These are phyloP conservation scores for Suillus clintonianus DNA, from an alignment of 768 basidiomycete genomes.

Conservation along the genomic window DNA sequence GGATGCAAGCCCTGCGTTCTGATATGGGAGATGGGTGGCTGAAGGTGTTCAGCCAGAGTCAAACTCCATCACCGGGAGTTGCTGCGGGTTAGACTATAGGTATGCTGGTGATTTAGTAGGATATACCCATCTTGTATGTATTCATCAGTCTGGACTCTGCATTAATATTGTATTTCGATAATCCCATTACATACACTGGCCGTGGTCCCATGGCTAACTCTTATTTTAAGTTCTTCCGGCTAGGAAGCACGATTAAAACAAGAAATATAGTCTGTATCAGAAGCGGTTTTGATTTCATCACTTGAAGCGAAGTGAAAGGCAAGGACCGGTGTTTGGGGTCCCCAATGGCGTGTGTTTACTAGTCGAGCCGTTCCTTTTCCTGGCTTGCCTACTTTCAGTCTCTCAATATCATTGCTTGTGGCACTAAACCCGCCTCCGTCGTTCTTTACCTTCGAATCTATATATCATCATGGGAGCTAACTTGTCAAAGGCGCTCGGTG, in stretches of 20 bases:
- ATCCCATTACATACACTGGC: neutral
- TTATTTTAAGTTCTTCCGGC: neutral
- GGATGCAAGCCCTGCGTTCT: conserved; percentile 78
- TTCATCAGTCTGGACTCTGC: neutral
- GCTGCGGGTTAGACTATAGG: conserved; percentile 10
- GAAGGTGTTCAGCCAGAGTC: conserved; percentile 78
- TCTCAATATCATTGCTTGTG: conserved; percentile 31
- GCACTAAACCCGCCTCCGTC: conserved; percentile 45
- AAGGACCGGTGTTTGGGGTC: conserved; percentile 32
- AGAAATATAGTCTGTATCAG: neutral
- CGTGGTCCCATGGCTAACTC: neutral
- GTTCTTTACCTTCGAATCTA: conserved; percentile 56
- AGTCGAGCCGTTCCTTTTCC: neutral
- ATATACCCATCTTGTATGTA: conserved; percentile 1
- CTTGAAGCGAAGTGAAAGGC: neutral
- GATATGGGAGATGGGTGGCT: conserved; percentile 93
- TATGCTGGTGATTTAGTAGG: neutral
- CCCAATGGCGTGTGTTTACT: conserved; percentile 13
- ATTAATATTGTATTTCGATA: neutral
- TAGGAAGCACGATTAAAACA: neutral
- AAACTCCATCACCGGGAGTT: conserved; percentile 18
- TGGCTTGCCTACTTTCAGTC: conserved; percentile 11
- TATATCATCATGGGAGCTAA: conserved; percentile 74
- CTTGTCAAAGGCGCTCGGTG: conserved; percentile 82
- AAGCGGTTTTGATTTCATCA: neutral